A percentile compares a stretch with the other conserved stretches of the same genome.
Evolutionary conservation across 2,329 filamentous ascomycete genomes (phyloP).

Genomic region (Onygenales sp.): DNA sequence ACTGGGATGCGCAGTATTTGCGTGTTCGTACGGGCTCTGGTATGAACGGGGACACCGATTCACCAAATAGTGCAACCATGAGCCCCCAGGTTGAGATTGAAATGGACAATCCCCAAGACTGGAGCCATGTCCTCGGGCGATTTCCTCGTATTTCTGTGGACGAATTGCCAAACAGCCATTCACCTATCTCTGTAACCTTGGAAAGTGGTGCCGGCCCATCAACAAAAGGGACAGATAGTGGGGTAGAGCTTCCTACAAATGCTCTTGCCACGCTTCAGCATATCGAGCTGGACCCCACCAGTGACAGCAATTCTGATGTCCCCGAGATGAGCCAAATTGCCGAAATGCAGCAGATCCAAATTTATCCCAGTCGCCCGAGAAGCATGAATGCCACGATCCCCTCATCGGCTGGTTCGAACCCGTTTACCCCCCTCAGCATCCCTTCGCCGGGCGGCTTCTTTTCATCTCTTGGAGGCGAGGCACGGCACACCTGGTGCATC

Average conservation of each 20-base stretch:
- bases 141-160: conserved; percentile 31
- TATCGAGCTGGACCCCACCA: conserved; percentile 47
- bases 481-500: conserved; percentile 73
- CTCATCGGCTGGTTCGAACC: conserved; percentile 51
- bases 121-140: conserved; percentile 42
- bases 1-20: conserved; percentile 46
- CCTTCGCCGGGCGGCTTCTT: conserved; percentile 91
- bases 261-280: conserved; percentile 74
- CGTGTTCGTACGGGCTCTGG: conserved; percentile 26
- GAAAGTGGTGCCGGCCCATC: conserved; percentile 16
- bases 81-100: conserved; percentile 27
- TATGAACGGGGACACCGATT: conserved; percentile 17
- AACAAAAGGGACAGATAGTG: conserved; percentile 29
- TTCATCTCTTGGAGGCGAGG: conserved; percentile 65
- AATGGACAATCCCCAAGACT: conserved; percentile 43
- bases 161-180: conserved; percentile 14
- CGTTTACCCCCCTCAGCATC: conserved; percentile 73
- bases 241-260: conserved; percentile 65
- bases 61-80: conserved; percentile 15
- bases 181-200: conserved; percentile 1
- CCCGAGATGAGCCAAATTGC: conserved; percentile 39
- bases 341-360: conserved; percentile 54
- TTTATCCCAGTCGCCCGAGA: conserved; percentile 38
- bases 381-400: conserved; percentile 38
- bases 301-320: conserved; percentile 29